A percentile compares a stretch with the other conserved stretches of the same genome.
phyloP scores from a whole-genome alignment of 257 asterid species.

The Ocimum tenuiflorum region DNA sequence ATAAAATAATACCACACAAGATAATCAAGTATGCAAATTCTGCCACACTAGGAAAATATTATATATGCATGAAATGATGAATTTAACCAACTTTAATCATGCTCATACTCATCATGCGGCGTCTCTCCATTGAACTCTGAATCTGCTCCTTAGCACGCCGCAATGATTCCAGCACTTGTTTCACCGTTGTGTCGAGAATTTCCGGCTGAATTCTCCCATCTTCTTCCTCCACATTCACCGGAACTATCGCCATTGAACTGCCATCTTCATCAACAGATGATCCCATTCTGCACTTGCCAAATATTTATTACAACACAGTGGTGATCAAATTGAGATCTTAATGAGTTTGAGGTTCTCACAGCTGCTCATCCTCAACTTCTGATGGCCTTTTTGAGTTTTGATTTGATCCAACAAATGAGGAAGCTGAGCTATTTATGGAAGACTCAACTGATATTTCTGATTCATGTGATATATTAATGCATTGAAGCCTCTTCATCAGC shows the following conservation, averaged over 20 bases:
- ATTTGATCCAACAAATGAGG: too few species aligned
- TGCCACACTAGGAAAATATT: too few species aligned
- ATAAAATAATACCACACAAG: too few species aligned
- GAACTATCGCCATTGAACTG: too few species aligned
- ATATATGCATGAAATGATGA: background rate
- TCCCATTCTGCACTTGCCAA: background rate
- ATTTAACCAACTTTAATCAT: slow-evolving; percentile 37
- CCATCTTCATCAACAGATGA: too few species aligned
- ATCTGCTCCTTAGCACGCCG: slow-evolving; percentile 50
- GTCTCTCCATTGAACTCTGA: slow-evolving; percentile 45
- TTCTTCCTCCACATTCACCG: slow-evolving; percentile 25
- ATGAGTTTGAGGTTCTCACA: too few species aligned
- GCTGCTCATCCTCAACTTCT: slow-evolving; percentile 1
- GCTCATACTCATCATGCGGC: slow-evolving; percentile 16
- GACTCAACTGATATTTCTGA: slow-evolving; percentile 30
- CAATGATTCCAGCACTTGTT: slow-evolving; percentile 46
- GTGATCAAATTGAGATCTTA: background rate
- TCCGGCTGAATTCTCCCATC: slow-evolving; percentile 33
- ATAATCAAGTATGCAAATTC: too few species aligned
- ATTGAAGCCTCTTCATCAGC: slow-evolving; percentile 44
- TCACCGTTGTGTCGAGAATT: slow-evolving; percentile 49
- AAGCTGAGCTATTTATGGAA: too few species aligned
- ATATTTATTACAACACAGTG: background rate
- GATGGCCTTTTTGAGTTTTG: too few species aligned
- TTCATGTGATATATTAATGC: slow-evolving; percentile 32